Evolutionary conservation across 441 rosid genomes (phyloP).

Genomic region (Iberis amara): DNA sequence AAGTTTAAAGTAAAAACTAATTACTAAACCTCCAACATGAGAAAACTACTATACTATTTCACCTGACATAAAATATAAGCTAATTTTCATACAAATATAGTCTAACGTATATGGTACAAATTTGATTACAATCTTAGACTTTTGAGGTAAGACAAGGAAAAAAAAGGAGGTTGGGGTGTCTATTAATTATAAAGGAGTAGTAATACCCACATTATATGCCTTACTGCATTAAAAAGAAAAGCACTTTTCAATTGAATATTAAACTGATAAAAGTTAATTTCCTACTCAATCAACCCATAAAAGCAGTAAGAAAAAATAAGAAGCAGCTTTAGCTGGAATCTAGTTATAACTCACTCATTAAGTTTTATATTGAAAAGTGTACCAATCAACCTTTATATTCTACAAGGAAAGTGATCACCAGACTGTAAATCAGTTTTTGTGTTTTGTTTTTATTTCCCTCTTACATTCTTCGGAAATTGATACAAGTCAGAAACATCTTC

Average conservation of each 20-base stretch:
- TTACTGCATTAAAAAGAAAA: conserved; percentile 47
- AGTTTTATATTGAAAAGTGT: conserved; percentile 24
- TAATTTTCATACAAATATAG: no score
- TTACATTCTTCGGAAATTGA: conserved; percentile 22
- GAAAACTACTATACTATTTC: no score
- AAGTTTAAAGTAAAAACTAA: no score
- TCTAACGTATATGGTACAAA: not conserved
- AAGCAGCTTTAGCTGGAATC: conserved; percentile 20
- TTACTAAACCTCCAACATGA: no score
- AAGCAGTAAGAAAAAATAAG: conserved; percentile 12
- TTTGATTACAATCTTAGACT: conserved; percentile 14
- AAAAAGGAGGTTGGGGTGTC: conserved; percentile 27
- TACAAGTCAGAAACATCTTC: conserved; percentile 15
- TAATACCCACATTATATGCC: conserved; percentile 30
- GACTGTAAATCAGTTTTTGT: conserved; percentile 35
- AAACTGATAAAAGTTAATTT: conserved; percentile 28
- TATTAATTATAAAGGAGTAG: conserved; percentile 23
- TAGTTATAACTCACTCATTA: conserved; percentile 24
- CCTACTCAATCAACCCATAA: conserved; percentile 23
- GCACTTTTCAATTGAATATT: conserved; percentile 30
- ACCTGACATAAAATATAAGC: no score
- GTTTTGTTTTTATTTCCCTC: conserved; percentile 28
- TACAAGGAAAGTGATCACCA: conserved; percentile 29
- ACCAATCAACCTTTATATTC: conserved; percentile 28
- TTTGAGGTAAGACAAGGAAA: conserved; percentile 3